These are phyloP conservation scores for Aspergillus ochraceus DNA, from an alignment of 2,329 filamentous ascomycete genomes.

Conservation along the genomic window DNA sequence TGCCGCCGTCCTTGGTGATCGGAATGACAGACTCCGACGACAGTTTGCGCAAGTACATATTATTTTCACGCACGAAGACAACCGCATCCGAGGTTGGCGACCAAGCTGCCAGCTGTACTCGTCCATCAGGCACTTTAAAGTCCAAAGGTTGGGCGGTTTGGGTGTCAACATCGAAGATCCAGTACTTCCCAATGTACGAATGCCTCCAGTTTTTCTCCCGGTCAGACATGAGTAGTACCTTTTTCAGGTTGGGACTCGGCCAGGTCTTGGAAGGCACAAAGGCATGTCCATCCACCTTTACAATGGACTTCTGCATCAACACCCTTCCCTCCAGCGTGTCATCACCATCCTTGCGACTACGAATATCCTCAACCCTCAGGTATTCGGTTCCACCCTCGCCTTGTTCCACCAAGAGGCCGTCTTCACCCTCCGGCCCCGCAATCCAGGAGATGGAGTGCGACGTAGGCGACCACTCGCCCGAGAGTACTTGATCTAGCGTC, in stretches of 20 bases:
- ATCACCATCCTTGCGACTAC: slow-evolving; percentile 51
- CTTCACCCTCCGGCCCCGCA: slow-evolving; percentile 52
- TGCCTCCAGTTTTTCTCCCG: slow-evolving; percentile 80
- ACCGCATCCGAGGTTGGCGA: slow-evolving; percentile 83
- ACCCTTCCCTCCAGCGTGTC: slow-evolving; percentile 59
- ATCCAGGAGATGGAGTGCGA: slow-evolving; percentile 49
- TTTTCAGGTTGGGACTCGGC: slow-evolving; percentile 81
- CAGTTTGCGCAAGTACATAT: slow-evolving; percentile 76
- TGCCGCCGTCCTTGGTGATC: slow-evolving; percentile 83
- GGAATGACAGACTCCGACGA: slow-evolving; percentile 61
- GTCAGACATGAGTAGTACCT: slow-evolving; percentile 78
- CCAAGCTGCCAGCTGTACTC: slow-evolving; percentile 84
- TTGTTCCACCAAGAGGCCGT: slow-evolving; percentile 80
- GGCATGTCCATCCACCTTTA: slow-evolving; percentile 59
- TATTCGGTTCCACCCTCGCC: slow-evolving; percentile 65
- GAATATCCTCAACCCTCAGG: slow-evolving; percentile 83
- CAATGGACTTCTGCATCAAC: slow-evolving; percentile 69
- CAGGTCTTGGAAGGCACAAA: slow-evolving; percentile 63
- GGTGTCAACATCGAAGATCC: slow-evolving; percentile 83
- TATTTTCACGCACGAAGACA: slow-evolving; percentile 88
- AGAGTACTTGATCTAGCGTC: slow-evolving; percentile 43
- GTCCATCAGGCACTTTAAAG: slow-evolving; percentile 61
- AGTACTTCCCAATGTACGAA: slow-evolving; percentile 83
- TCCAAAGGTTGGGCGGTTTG: slow-evolving; percentile 78
- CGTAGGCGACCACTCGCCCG: slow-evolving; percentile 38